Percentiles rank a stretch among this genome's conserved stretches.
Evolutionary conservation across 306 rosid species (phyloP).

Genomic region (Trichosanthes truncata): DNA sequence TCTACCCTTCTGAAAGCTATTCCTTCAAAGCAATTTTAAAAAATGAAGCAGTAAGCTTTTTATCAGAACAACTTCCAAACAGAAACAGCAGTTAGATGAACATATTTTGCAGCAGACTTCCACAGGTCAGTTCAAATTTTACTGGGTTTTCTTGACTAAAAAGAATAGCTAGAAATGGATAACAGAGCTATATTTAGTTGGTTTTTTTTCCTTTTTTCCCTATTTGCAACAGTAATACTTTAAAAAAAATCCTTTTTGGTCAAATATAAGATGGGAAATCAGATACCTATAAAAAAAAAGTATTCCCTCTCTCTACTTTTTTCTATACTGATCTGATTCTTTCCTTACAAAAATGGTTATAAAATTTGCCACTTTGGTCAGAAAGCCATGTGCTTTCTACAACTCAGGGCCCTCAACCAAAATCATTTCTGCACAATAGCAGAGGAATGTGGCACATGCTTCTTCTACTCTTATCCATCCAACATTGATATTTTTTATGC

Average conservation of each 20-base stretch:
- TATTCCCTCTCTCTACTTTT: neutral
- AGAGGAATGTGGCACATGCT: conserved; percentile 9
- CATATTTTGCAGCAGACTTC: no score
- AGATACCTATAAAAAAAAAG: neutral
- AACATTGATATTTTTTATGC: neutral
- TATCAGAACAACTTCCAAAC: neutral
- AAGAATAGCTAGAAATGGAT: neutral
- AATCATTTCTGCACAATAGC: neutral
- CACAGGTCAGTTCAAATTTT: neutral
- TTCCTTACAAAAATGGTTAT: neutral
- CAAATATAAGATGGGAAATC: neutral
- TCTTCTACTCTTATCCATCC: neutral
- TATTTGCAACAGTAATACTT: neutral
- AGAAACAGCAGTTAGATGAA: neutral
- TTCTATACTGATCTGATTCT: neutral
- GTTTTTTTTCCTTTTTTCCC: neutral
- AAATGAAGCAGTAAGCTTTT: neutral
- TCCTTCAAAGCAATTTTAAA: neutral
- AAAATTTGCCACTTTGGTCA: conserved; percentile 3
- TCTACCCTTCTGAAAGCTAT: neutral
- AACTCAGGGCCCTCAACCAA: neutral
- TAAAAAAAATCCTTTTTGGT: neutral
- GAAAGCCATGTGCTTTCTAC: conserved; percentile 8
- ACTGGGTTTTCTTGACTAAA: neutral
- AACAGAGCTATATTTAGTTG: no score